A percentile compares a stretch with the other conserved stretches of the same genome.
Conservation (phyloP, 1,284 basidiomycete species). For the Cryptococcus neoformans region DNA sequence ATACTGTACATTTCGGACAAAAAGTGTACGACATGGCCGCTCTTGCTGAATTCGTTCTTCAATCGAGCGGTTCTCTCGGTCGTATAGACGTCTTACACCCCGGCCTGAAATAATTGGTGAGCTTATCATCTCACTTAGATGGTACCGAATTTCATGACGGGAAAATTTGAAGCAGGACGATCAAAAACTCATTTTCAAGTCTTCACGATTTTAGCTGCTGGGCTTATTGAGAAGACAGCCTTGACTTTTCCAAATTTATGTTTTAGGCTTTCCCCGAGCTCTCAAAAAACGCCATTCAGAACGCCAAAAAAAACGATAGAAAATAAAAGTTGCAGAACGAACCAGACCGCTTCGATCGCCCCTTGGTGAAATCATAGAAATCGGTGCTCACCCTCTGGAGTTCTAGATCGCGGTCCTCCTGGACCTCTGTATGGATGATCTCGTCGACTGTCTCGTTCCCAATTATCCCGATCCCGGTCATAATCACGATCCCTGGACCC, state of each 20-base stretch:
- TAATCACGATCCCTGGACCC: neutral
- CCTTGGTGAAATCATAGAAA: no score
- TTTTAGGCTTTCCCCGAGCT: no score
- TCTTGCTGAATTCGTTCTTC: conserved; percentile 25
- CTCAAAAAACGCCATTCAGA: no score
- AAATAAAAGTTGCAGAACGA: no score
- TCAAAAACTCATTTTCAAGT: neutral
- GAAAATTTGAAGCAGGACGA: neutral
- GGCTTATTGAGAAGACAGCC: no score
- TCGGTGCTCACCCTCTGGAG: neutral
- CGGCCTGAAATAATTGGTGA: conserved; percentile 51
- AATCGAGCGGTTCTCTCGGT: conserved; percentile 17
- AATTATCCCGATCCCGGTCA: neutral
- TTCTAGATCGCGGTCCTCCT: neutral
- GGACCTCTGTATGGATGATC: neutral
- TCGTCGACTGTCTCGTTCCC: neutral
- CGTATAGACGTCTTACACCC: conserved; percentile 58
- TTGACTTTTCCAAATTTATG: no score
- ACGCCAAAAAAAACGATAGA: no score
- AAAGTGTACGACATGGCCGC: conserved; percentile 74
- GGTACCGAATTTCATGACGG: neutral
- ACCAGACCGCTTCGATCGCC: no score
- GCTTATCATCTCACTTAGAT: neutral
- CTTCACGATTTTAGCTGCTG: no score
- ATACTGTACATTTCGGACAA: conserved; percentile 98